Percentiles rank a stretch among this genome's conserved stretches.
Conservation (phyloP, 371 early-diverging fungal species). For the Haplosporangium sp. region DNA sequence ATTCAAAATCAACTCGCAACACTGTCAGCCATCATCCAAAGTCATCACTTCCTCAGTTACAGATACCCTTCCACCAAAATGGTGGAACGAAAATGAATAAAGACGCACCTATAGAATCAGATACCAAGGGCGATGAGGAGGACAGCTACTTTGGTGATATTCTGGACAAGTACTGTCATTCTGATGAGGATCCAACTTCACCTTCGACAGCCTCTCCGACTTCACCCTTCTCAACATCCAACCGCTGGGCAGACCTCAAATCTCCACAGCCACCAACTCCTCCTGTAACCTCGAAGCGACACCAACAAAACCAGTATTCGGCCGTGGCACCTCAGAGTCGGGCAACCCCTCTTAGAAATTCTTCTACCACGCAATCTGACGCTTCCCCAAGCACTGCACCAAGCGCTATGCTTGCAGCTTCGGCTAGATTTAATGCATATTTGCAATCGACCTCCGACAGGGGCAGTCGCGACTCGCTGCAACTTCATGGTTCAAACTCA, state of each 20-base stretch:
- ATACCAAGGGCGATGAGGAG: neutral
- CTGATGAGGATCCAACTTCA: constrained; percentile 29
- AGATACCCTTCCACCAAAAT: constrained; percentile 14
- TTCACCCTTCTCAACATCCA: constrained; percentile 28
- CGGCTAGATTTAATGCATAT: constrained; percentile 32
- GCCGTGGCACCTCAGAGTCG: constrained; percentile 8
- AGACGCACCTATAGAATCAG: too few species aligned
- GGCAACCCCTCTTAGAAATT: constrained; percentile 20
- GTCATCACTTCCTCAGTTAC: constrained; percentile 20
- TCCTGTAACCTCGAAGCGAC: constrained; percentile 16
- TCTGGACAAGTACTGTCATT: constrained; percentile 39
- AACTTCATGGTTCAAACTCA: neutral
- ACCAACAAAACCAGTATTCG: neutral
- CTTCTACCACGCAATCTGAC: neutral
- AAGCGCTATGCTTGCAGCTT: constrained; percentile 35
- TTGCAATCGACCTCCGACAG: constrained; percentile 20
- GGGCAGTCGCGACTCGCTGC: constrained; percentile 17
- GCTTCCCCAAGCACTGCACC: constrained; percentile 7
- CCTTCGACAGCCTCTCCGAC: constrained; percentile 43
- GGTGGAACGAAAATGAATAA: neutral
- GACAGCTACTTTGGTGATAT: constrained; percentile 39
- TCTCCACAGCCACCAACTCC: constrained; percentile 38
- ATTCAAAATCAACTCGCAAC: neutral
- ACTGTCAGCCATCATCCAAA: neutral
- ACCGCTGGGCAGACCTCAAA: constrained; percentile 13